phyloP scores from a whole-genome alignment of 805 yeast genomes.

The Yamadazyma olivae region DNA sequence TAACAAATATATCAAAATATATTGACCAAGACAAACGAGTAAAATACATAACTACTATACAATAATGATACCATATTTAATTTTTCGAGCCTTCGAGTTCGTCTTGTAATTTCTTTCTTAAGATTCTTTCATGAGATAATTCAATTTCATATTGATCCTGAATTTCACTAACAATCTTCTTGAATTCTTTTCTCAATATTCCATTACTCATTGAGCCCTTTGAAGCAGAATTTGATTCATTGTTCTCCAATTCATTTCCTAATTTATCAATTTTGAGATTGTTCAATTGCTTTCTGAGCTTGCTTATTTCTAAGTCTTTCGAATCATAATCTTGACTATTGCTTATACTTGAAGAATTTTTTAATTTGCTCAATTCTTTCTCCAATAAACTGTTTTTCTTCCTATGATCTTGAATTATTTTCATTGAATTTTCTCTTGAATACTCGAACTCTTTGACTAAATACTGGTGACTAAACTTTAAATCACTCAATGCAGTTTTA shows the following conservation, averaged over 20 bases:
- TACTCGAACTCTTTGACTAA: constrained; percentile 65
- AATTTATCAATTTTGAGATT: constrained; percentile 43
- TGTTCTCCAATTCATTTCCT: constrained; percentile 22
- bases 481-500: constrained; percentile 62
- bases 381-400: constrained; percentile 50
- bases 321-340: constrained; percentile 1
- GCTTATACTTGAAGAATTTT: constrained; percentile 3
- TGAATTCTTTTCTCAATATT: constrained; percentile 66
- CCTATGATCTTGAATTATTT: constrained; percentile 51
- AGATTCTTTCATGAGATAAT: constrained; percentile 52
- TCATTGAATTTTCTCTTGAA: constrained; percentile 54
- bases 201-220: constrained; percentile 41
- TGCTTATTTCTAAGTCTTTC: constrained; percentile 40
- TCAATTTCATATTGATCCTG: constrained; percentile 62
- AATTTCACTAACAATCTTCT: constrained; percentile 57
- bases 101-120: constrained; percentile 41
- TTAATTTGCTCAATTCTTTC: constrained; percentile 34
- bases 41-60: constrained; percentile 1
- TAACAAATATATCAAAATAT: not conserved
- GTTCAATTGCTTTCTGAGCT: constrained; percentile 44
- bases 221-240: constrained; percentile 7
- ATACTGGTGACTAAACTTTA: constrained; percentile 69
- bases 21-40: too few relatives aligned
- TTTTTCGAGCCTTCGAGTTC: constrained; percentile 13
- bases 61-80: not conserved